Conservation (phyloP, 345 rosid species). For the Noccaea caerulescens region DNA sequence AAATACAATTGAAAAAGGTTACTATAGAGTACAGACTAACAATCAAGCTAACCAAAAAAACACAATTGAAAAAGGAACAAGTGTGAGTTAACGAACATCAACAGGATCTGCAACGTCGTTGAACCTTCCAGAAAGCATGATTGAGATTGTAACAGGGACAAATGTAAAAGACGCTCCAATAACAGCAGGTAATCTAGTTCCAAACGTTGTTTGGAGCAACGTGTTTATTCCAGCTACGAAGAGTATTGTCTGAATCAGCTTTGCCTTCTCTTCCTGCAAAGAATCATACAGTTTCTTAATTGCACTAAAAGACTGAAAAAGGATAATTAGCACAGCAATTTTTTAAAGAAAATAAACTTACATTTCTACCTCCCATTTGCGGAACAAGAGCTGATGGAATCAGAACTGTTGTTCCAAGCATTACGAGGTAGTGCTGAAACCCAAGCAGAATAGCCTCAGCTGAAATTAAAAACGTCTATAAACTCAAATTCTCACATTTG, state of each 20-base stretch:
- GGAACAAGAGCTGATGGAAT: constrained; percentile 97
- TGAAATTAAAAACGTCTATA: constrained; percentile 45
- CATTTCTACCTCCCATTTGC: constrained; percentile 99
- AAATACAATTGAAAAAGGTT: not conserved
- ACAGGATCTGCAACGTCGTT: constrained; percentile 61
- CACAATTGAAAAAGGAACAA: constrained; percentile 1
- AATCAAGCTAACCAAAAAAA: not conserved
- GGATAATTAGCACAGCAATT: not conserved
- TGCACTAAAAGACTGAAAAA: constrained; percentile 12
- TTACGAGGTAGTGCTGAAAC: constrained; percentile 93
- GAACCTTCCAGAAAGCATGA: constrained; percentile 88
- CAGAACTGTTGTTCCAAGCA: constrained; percentile 94
- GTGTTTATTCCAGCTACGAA: constrained; percentile 99
- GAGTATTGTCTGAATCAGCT: constrained; percentile 89
- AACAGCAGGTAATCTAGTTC: constrained; percentile 90
- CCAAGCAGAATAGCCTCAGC: constrained; percentile 95
- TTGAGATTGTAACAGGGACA: constrained; percentile 90
- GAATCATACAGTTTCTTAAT: constrained; percentile 8
- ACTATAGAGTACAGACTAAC: constrained; percentile 2
- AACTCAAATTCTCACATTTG: constrained; percentile 16
- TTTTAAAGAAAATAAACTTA: constrained; percentile 47
- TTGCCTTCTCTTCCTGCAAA: constrained; percentile 87
- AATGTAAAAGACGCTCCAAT: constrained; percentile 92
- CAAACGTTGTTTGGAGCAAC: constrained; percentile 76
- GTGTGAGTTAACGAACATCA: constrained; percentile 57